Conservation (phyloP, 2,329 filamentous ascomycete genomes). For the Neonectria ditissima region DNA sequence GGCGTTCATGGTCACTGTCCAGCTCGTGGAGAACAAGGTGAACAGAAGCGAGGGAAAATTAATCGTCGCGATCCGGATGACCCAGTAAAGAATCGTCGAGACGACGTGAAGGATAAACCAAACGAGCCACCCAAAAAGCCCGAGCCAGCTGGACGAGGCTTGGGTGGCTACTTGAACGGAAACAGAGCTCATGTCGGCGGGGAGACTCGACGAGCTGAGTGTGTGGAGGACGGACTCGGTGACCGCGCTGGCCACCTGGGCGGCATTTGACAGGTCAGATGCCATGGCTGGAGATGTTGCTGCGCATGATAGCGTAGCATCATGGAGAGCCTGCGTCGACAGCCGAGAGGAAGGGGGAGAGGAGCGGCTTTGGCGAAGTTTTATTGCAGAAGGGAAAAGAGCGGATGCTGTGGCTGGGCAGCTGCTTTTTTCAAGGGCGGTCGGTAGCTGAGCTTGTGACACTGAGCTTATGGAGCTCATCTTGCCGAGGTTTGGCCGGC, state of each 20-base stretch:
- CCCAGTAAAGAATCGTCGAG: constrained; percentile 77
- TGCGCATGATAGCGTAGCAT: constrained; percentile 51
- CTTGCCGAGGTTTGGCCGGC: constrained; percentile 44
- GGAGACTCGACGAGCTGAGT: constrained; percentile 49
- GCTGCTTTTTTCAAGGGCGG: constrained; percentile 34
- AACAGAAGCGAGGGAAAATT: constrained; percentile 91
- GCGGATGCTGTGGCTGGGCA: constrained; percentile 29
- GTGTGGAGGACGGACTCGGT: constrained; percentile 48
- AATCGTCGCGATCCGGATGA: constrained; percentile 86
- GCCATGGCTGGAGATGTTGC: constrained; percentile 53
- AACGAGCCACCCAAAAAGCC: constrained; percentile 66
- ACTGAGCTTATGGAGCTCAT: constrained; percentile 41
- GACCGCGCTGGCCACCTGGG: constrained; percentile 49
- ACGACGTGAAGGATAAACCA: constrained; percentile 66
- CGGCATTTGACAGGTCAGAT: constrained; percentile 55
- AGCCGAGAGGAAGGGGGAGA: constrained; percentile 29
- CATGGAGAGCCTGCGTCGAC: constrained; percentile 45
- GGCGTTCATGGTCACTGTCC: constrained; percentile 99
- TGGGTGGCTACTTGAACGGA: constrained; percentile 51
- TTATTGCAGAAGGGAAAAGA: constrained; percentile 41
- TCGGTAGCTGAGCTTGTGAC: constrained; percentile 46
- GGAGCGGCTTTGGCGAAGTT: constrained; percentile 17
- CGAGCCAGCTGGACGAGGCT: constrained; percentile 66
- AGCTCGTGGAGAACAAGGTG: constrained; percentile 87
- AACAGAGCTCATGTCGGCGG: constrained; percentile 54